A percentile compares a stretch with the other conserved stretches of the same genome.
Conservation (phyloP, 2,329 filamentous ascomycete species). For the Monilinia fructicola region DNA sequence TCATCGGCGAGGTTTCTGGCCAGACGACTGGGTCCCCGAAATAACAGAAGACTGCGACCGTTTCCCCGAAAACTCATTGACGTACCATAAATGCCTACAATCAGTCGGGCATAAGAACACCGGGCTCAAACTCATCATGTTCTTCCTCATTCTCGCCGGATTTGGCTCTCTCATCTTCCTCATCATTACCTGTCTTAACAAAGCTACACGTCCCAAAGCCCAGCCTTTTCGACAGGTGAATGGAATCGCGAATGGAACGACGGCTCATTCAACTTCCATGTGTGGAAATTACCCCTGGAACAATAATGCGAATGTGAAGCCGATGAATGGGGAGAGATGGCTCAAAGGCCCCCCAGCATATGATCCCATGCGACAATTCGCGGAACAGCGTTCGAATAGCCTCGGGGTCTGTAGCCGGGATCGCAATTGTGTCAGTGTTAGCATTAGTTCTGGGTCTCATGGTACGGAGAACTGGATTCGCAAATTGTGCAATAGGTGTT, state of each 20-base stretch:
- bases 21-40: conserved; percentile 15
- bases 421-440: not conserved
- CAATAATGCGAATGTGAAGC: not conserved
- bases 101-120: conserved; percentile 9
- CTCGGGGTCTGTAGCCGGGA: not conserved
- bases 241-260: not conserved
- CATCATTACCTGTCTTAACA: conserved; percentile 14
- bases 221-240: conserved; percentile 1
- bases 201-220: conserved; percentile 5
- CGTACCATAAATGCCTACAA: conserved; percentile 14
- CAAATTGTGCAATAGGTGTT: conserved; percentile 3
- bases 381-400: not conserved
- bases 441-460: not conserved
- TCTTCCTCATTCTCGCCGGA: conserved; percentile 8
- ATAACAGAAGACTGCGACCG: conserved; percentile 14
- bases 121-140: conserved; percentile 17
- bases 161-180: conserved; percentile 16
- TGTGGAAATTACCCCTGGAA: not conserved
- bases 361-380: not conserved
- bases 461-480: not conserved
- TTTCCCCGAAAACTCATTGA: not conserved
- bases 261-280: not conserved
- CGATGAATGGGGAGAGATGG: not conserved
- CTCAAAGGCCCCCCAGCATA: not conserved
- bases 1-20: conserved; percentile 15